Conservation (phyloP, 2,329 filamentous ascomycete genomes). For the Fusarium buharicum region DNA sequence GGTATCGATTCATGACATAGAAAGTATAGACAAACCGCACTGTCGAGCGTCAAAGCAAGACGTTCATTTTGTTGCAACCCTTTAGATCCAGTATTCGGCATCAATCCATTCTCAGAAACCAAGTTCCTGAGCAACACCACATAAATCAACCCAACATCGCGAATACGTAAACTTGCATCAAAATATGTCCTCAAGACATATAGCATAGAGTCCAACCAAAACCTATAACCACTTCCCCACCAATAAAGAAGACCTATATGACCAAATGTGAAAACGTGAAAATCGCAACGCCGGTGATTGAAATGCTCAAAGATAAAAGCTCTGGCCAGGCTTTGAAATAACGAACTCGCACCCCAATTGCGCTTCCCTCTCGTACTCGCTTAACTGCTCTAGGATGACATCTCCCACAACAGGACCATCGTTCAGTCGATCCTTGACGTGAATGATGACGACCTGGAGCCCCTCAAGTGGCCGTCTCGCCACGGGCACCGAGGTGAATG, state of each 20-base stretch:
- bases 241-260: conserved; percentile 24
- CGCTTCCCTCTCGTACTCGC: conserved; percentile 70
- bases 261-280: conserved; percentile 10
- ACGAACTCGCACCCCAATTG: conserved; percentile 83
- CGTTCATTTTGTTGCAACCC: conserved; percentile 2
- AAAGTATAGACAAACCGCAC: conserved; percentile 11
- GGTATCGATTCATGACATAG: conserved; percentile 12
- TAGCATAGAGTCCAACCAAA: conserved; percentile 20
- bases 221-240: conserved; percentile 14
- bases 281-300: conserved; percentile 15
- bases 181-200: conserved; percentile 9
- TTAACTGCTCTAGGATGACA: conserved; percentile 75
- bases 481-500: conserved; percentile 35
- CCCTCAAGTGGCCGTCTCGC: conserved; percentile 69
- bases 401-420: conserved; percentile 75
- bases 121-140: conserved; percentile 3
- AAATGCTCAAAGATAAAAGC: conserved; percentile 58
- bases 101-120: not conserved
- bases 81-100: conserved; percentile 1
- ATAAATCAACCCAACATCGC: conserved; percentile 10
- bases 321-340: conserved; percentile 74
- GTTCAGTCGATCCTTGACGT: conserved; percentile 86
- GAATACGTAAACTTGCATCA: conserved; percentile 1
- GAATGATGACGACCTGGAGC: conserved; percentile 86
- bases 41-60: not conserved